Percentiles rank a stretch among this genome's conserved stretches.
Evolutionary conservation across 192 early-diverging fungal species (phyloP).

Genomic region (Coemansia javaensis): DNA sequence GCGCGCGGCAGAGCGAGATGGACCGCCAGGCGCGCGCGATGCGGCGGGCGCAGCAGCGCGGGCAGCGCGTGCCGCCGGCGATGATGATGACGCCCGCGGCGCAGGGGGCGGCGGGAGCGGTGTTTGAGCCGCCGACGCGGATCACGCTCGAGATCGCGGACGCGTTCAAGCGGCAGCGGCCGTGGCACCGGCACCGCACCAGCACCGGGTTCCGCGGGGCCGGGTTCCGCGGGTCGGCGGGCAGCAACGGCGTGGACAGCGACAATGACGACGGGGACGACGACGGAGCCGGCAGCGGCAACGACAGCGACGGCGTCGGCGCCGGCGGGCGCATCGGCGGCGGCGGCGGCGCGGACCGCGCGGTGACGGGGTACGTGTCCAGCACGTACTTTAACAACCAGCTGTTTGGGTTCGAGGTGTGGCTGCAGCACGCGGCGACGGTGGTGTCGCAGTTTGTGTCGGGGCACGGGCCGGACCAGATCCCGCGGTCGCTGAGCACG

Average conservation of each 20-base stretch:
- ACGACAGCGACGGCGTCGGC: constrained; percentile 28
- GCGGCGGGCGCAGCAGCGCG: constrained; percentile 4
- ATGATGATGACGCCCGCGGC: too few species aligned
- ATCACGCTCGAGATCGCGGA: constrained; percentile 31
- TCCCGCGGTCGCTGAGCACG: constrained; percentile 44
- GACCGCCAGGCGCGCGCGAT: constrained; percentile 15
- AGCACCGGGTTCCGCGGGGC: too few species aligned
- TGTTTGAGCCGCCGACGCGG: constrained; percentile 7
- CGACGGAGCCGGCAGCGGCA: constrained; percentile 12
- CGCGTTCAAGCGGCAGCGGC: constrained; percentile 8
- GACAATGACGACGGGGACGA: constrained; percentile 24
- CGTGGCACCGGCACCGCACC: background rate
- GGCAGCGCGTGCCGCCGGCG: background rate
- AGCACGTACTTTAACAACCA: constrained; percentile 95
- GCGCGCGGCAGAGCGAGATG: constrained; percentile 14
- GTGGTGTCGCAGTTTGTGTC: constrained; percentile 62
- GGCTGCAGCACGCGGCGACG: constrained; percentile 74
- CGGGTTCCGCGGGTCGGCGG: constrained; percentile 12
- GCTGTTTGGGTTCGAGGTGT: constrained; percentile 95
- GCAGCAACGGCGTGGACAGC: constrained; percentile 13
- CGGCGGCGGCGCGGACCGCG: constrained; percentile 1
- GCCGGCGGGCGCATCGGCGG: background rate
- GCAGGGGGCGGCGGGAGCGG: background rate
- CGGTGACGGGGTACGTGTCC: constrained; percentile 39
- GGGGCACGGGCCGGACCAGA: constrained; percentile 29